Evolutionary conservation across 1,139 yeast genomes (phyloP).

Genomic region (Nakaseomyces bracarensis): DNA sequence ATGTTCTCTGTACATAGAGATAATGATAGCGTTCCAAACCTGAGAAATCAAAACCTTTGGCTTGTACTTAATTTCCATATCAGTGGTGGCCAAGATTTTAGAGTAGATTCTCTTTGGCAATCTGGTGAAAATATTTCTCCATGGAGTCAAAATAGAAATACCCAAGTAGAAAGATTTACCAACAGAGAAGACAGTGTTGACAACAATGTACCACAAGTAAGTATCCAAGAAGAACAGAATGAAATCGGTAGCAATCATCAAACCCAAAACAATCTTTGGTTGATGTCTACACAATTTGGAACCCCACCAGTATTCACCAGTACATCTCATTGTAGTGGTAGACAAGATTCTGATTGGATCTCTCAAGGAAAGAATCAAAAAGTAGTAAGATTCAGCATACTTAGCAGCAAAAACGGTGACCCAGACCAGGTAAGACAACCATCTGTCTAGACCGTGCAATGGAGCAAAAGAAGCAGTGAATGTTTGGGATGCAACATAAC

Average conservation of each 20-base stretch:
- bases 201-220: slow-evolving; percentile 94
- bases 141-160: slow-evolving; percentile 95
- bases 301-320: slow-evolving; percentile 89
- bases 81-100: slow-evolving; percentile 93
- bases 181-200: slow-evolving; percentile 89
- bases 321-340: slow-evolving; percentile 60
- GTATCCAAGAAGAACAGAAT: slow-evolving; percentile 96
- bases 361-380: slow-evolving; percentile 80
- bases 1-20: slow-evolving; percentile 98
- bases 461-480: slow-evolving; percentile 87
- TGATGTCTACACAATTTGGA: slow-evolving; percentile 70
- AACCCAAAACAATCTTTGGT: slow-evolving; percentile 77
- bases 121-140: slow-evolving; percentile 97
- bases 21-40: slow-evolving; percentile 97
- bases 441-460: slow-evolving; percentile 83
- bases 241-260: slow-evolving; percentile 88
- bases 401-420: slow-evolving; percentile 80
- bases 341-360: slow-evolving; percentile 83
- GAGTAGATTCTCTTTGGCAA: slow-evolving; percentile 98
- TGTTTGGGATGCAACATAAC: slow-evolving; percentile 87
- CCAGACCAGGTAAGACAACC: slow-evolving; percentile 94
- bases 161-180: slow-evolving; percentile 98
- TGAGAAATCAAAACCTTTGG: slow-evolving; percentile 97
- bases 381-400: slow-evolving; percentile 83
- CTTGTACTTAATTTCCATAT: slow-evolving; percentile 97